Evolutionary conservation across 2,329 filamentous ascomycete species (phyloP).

Genomic region (Penicillium brevicompactum): DNA sequence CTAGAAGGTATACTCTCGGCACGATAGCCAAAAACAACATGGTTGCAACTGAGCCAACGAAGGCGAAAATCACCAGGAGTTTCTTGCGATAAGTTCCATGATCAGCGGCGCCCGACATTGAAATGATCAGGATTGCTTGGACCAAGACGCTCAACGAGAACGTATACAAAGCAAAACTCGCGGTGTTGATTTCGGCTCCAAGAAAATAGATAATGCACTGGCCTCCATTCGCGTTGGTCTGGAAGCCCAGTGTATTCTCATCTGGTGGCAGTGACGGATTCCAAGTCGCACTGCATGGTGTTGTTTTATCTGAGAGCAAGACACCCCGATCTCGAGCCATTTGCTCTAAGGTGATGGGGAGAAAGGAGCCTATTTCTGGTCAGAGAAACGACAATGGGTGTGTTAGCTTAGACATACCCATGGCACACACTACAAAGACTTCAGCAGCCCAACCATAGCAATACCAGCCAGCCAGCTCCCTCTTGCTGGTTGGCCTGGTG

Average conservation of each 20-base stretch:
- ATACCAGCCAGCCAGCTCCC: slow-evolving; percentile 93
- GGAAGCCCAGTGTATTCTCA: slow-evolving; percentile 17
- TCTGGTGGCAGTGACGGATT: slow-evolving; percentile 41
- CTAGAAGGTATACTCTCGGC: slow-evolving; percentile 75
- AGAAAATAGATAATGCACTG: slow-evolving; percentile 84
- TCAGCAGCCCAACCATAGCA: slow-evolving; percentile 95
- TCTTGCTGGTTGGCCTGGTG: slow-evolving; percentile 79
- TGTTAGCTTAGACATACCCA: slow-evolving; percentile 52
- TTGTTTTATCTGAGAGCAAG: slow-evolving; percentile 73
- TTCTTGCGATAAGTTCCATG: slow-evolving; percentile 91
- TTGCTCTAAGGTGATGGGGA: slow-evolving; percentile 92
- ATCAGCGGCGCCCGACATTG: slow-evolving; percentile 93
- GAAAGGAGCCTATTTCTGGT: slow-evolving; percentile 72
- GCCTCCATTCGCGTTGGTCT: slow-evolving; percentile 40
- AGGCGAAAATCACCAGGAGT: slow-evolving; percentile 81
- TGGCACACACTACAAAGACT: slow-evolving; percentile 90
- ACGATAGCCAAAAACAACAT: slow-evolving; percentile 85
- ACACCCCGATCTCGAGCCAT: slow-evolving; percentile 91
- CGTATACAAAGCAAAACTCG: slow-evolving; percentile 97
- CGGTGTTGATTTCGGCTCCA: slow-evolving; percentile 87
- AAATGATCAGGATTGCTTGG: slow-evolving; percentile 88
- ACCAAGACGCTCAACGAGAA: slow-evolving; percentile 90
- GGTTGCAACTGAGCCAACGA: slow-evolving; percentile 75
- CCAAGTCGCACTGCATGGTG: slow-evolving; percentile 71
- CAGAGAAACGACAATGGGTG: neutral